Evolutionary conservation across 805 yeast species (phyloP).

Genomic region (Ogataea nonfermentans): DNA sequence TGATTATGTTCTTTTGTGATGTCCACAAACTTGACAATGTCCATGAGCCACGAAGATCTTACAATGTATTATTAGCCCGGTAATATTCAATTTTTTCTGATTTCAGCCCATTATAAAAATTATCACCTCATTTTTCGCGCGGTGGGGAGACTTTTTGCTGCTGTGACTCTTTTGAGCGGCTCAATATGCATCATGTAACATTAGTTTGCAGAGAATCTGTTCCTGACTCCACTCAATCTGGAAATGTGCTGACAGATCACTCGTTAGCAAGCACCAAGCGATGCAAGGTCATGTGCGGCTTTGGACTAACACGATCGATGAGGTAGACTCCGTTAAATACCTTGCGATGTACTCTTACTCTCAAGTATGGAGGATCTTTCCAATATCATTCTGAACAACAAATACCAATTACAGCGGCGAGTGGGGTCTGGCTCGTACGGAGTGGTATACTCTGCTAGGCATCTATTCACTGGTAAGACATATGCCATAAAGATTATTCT

Average conservation of each 20-base stretch:
- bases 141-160: constrained; percentile 9
- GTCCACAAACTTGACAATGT: constrained; percentile 4
- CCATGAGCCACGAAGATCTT: not conserved
- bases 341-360: not conserved
- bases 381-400: constrained; percentile 33
- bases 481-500: constrained; percentile 74
- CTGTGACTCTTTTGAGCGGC: not conserved
- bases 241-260: constrained; percentile 7
- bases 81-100: too few relatives aligned
- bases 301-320: not conserved
- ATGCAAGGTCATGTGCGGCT: constrained; percentile 8
- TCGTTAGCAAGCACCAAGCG: not conserved
- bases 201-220: constrained; percentile 1
- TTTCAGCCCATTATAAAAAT: not conserved
- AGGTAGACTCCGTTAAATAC: constrained; percentile 4
- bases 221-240: not conserved
- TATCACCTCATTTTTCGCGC: constrained; percentile 6
- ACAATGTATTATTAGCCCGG: too few relatives aligned
- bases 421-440: constrained; percentile 89
- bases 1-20: constrained; percentile 11
- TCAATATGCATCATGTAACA: not conserved
- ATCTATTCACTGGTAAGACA: constrained; percentile 45
- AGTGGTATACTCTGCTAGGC: constrained; percentile 67
- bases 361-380: constrained; percentile 29
- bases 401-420: constrained; percentile 44